Percentiles rank a stretch among this genome's conserved stretches.
Conservation (phyloP, 495 filamentous ascomycete species). For the Podospora pseudopauciseta region DNA sequence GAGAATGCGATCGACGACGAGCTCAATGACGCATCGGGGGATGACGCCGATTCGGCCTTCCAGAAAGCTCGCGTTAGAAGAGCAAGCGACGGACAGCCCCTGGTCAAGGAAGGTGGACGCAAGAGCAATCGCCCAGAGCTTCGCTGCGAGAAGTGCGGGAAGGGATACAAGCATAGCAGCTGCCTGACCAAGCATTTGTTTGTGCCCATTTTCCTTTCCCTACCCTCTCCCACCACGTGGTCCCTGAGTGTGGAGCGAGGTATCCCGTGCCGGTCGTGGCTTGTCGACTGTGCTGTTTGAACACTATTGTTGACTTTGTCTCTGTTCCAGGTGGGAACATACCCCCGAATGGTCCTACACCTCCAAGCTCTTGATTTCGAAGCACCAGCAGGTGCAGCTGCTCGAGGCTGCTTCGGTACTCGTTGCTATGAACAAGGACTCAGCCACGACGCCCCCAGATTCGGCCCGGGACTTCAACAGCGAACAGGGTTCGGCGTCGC, state of each 20-base stretch:
- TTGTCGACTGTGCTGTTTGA: slow-evolving; percentile 22
- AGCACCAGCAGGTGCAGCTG: slow-evolving; percentile 98
- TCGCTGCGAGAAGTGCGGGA: slow-evolving; percentile 96
- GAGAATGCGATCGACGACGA: slow-evolving; percentile 61
- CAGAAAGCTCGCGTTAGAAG: slow-evolving; percentile 70
- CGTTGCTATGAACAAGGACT: slow-evolving; percentile 76
- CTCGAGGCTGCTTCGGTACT: slow-evolving; percentile 94
- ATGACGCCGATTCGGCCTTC: slow-evolving; percentile 54
- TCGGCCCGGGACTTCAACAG: slow-evolving; percentile 63
- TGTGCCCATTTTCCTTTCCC: slow-evolving; percentile 62
- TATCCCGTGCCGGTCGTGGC: slow-evolving; percentile 20
- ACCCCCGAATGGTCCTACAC: slow-evolving; percentile 97
- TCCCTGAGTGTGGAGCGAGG: slow-evolving; percentile 29
- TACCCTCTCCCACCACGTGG: slow-evolving; percentile 41
- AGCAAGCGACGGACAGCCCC: slow-evolving; percentile 80
- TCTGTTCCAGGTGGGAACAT: slow-evolving; percentile 89
- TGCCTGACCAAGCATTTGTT: slow-evolving; percentile 99
- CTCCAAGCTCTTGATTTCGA: slow-evolving; percentile 96
- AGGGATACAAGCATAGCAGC: slow-evolving; percentile 99
- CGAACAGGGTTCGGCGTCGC: slow-evolving; percentile 78
- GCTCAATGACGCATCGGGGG: slow-evolving; percentile 52
- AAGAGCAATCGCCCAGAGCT: slow-evolving; percentile 74
- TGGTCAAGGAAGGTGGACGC: slow-evolving; percentile 69
- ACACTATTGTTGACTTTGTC: slow-evolving; percentile 40
- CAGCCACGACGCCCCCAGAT: slow-evolving; percentile 48